phyloP scores from a whole-genome alignment of 2,329 filamentous ascomycete species.

The Aplosporella prunicola region DNA sequence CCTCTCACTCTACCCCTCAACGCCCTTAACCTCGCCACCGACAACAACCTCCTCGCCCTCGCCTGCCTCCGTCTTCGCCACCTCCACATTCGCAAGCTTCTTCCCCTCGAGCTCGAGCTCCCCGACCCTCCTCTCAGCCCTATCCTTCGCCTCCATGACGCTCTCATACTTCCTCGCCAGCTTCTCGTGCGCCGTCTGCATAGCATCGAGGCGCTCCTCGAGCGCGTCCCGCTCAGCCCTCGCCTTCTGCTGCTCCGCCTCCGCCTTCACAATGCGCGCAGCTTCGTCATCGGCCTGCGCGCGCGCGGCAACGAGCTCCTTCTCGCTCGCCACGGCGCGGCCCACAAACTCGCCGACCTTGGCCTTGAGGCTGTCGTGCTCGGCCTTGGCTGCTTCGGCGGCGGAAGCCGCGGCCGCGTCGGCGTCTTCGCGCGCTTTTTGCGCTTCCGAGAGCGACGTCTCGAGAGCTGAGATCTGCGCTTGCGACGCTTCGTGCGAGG shows the following conservation, averaged over 20 bases:
- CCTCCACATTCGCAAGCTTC: too few relatives aligned
- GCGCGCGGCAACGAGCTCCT: background rate
- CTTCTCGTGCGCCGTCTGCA: constrained; percentile 17
- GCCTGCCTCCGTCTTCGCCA: too few relatives aligned
- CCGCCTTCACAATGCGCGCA: constrained; percentile 4
- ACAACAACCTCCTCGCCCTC: too few relatives aligned
- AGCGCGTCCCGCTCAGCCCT: constrained; percentile 15
- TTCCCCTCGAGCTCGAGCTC: too few relatives aligned
- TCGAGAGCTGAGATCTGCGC: constrained; percentile 14
- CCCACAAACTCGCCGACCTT: constrained; percentile 8
- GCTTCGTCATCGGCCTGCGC: background rate
- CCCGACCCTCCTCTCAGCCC: too few relatives aligned
- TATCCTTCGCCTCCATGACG: constrained; percentile 16
- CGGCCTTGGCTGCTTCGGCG: constrained; percentile 19
- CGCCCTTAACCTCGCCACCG: too few relatives aligned
- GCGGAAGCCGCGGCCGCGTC: constrained; percentile 7
- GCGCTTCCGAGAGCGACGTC: constrained; percentile 15
- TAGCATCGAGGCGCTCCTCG: constrained; percentile 6
- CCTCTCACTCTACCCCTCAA: too few relatives aligned
- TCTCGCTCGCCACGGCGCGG: background rate
- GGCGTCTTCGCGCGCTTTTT: constrained; percentile 12
- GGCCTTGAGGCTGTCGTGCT: constrained; percentile 13
- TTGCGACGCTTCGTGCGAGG: too few relatives aligned
- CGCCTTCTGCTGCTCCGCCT: constrained; percentile 12
- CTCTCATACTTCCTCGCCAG: constrained; percentile 17